A percentile compares a stretch with the other conserved stretches of the same genome.
These are phyloP conservation scores for Meyerozyma athensensis DNA, from an alignment of 1,139 yeast genomes.

Conservation along the genomic window DNA sequence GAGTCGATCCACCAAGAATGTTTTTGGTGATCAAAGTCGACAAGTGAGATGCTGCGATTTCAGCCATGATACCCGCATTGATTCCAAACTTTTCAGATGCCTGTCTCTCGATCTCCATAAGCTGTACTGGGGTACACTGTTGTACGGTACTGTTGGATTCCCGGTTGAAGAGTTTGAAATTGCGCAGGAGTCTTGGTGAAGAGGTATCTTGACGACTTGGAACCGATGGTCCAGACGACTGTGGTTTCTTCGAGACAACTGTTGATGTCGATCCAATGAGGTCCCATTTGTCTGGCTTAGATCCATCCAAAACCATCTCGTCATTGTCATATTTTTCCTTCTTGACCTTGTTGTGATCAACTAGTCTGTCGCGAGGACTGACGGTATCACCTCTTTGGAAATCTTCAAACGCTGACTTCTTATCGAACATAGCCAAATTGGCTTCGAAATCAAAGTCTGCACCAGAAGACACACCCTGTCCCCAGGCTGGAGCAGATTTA, in stretches of 20 bases:
- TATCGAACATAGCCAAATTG: constrained; percentile 79
- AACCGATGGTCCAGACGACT: neutral
- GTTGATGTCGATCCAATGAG: constrained; percentile 22
- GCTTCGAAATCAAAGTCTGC: constrained; percentile 86
- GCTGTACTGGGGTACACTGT: constrained; percentile 73
- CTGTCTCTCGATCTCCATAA: constrained; percentile 71
- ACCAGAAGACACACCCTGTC: constrained; percentile 34
- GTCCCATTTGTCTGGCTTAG: constrained; percentile 56
- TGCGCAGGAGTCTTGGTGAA: constrained; percentile 4
- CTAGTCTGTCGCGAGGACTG: constrained; percentile 60
- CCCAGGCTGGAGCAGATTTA: constrained; percentile 41
- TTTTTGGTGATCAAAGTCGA: constrained; percentile 51
- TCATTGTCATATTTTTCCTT: constrained; percentile 55
- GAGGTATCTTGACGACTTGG: neutral
- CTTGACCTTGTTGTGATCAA: constrained; percentile 58
- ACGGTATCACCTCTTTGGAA: constrained; percentile 61
- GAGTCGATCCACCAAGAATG: constrained; percentile 63
- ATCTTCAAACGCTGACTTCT: constrained; percentile 73
- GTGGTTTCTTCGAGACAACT: too few species aligned
- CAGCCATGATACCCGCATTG: constrained; percentile 48
- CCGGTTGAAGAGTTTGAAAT: constrained; percentile 19
- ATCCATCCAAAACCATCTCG: constrained; percentile 65
- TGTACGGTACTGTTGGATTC: constrained; percentile 38
- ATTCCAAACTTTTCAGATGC: constrained; percentile 52
- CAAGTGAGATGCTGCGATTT: constrained; percentile 68